These are phyloP conservation scores for Dactylellina sp. DNA, from an alignment of 2,329 filamentous ascomycete genomes.

Conservation along the genomic window DNA sequence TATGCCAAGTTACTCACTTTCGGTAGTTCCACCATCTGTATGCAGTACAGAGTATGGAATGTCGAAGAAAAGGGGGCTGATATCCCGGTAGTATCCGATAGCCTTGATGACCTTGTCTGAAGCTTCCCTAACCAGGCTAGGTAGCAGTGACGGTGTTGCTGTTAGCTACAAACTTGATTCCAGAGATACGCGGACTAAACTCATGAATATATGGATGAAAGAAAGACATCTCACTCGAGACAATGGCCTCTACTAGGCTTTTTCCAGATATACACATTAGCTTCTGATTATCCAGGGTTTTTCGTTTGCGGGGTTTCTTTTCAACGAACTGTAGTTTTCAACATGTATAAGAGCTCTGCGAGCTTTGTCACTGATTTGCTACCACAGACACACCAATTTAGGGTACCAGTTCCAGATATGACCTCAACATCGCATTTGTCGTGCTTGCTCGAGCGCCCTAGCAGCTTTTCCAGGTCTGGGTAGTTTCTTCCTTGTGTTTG, in stretches of 20 bases:
- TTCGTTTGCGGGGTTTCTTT: not conserved
- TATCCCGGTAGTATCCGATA: constrained; percentile 3
- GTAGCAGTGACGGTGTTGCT: not conserved
- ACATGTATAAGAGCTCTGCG: not conserved
- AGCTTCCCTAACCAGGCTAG: not conserved
- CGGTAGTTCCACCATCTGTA: constrained; percentile 4
- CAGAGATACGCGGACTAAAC: no score
- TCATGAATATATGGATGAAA: no score
- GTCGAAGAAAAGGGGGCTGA: constrained; percentile 13
- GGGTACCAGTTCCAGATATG: no score
- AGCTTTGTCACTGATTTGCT: not conserved
- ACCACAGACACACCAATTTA: not conserved
- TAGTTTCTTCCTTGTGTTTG: not conserved
- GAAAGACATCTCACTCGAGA: constrained; percentile 7
- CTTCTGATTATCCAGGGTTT: not conserved
- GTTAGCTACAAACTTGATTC: not conserved
- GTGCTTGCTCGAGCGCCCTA: not conserved
- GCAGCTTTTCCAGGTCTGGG: not conserved
- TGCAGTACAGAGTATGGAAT: constrained; percentile 3
- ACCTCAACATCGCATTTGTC: constrained; percentile 4
- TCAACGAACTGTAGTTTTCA: not conserved
- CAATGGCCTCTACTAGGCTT: not conserved
- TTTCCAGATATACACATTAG: no score
- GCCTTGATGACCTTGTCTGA: constrained; percentile 15
- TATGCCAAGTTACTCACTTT: not conserved